Base-by-base conservation (phyloP, 257 asterid species). In the Agastache rugosa region DNA sequence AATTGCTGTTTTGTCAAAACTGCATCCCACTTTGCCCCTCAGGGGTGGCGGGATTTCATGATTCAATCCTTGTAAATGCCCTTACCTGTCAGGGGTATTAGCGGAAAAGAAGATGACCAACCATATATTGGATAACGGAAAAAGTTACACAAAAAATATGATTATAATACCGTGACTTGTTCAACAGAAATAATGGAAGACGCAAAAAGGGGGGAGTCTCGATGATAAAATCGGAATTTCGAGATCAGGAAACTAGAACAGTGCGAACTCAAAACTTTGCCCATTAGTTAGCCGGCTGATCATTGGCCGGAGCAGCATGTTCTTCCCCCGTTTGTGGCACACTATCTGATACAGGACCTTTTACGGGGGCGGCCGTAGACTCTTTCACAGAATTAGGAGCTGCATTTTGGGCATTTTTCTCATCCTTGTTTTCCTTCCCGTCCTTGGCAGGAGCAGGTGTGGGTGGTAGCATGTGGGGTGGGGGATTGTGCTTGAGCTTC, bases 401-500 rank as follows among this genome's bases (percentile, higher is more conserved):
- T 41, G 67, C 48, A 64, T 65, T 63, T 76, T 80, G 67, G 7
- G 58, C 85, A 75, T 74, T 73, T 80, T 83, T 79, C 50, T 79
- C 89, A 53, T 77, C 72, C 68, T 89, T 83, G 45, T 73, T 79
- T 27, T 81, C 82, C 72, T 87, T 91, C 15, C 79, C 91, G 34
- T 83, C 87, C 81, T 93, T 91, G 6, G 89, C 87, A n/a, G 89
- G 85, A 69, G 96, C 65, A 53, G 97, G 42, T 35, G 96, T 91
- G 65, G 97, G 97, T n/a, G 98, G 96, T 22, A 94, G 11, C 98
- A 94, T 94, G 85, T 91, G 96, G 39, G 96, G 78, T 19, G 98
- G 98, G 71, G 97, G 96, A 12, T 83, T 92, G 87, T 90, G 98
- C 89, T 94, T 94, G 79, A 94, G 95, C 89, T 89, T 94, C 88